Evolutionary conservation across 1,284 basidiomycete genomes (phyloP), one percentile per base, ranked within the genome.

Genomic region (Rhodotorula sp.): DNA sequence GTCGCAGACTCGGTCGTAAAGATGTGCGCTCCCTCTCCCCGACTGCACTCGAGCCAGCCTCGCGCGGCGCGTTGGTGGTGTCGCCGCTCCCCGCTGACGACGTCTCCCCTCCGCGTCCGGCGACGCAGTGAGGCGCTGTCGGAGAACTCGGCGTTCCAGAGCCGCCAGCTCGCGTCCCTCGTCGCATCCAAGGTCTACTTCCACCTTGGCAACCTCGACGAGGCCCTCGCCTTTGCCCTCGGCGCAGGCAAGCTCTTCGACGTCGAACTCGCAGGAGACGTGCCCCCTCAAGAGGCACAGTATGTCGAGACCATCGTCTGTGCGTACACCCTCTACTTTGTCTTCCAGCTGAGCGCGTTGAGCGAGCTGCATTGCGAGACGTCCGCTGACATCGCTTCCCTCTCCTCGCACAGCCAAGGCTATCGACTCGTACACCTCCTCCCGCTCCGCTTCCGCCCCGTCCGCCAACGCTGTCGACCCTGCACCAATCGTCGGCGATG

Each of bases 111-210:
- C 61, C 53, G 50, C 41, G 54, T 29, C 65, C 55, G 70, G 54
- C 3, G 29, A 12, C 13, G 25, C 80, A 97, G 94, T 77, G 95
- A 98, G 82, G 86, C 90, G 3, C 83, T 98, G 12, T 94, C 94
- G 76, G 95, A 97, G 83, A 80, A 57, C 68, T 88, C 87, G 85
- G 88, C 51, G 59, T 85, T 97, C 15, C 85, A 90, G 0, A 88
- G 89, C 37, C 88, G 90, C 64, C 87, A 91, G 78, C 86, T 89
- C 65, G 94, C 95, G 36, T 92, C 94, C 32, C 84, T 97, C 62
- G 86, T 98, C 51, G 90, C 91, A 34, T 94, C 92, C 85, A 97
- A 97, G 82, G 91, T 97, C 62, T 97, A 97, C 83, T 97, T 94
- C 82, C 95, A 91, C 85, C 87, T 98, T 59, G 93, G 91, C 76